Percentiles rank a stretch among this genome's conserved stretches.
phyloP scores from a whole-genome alignment of 1,139 yeast species.

The Protomyces inouyei region DNA sequence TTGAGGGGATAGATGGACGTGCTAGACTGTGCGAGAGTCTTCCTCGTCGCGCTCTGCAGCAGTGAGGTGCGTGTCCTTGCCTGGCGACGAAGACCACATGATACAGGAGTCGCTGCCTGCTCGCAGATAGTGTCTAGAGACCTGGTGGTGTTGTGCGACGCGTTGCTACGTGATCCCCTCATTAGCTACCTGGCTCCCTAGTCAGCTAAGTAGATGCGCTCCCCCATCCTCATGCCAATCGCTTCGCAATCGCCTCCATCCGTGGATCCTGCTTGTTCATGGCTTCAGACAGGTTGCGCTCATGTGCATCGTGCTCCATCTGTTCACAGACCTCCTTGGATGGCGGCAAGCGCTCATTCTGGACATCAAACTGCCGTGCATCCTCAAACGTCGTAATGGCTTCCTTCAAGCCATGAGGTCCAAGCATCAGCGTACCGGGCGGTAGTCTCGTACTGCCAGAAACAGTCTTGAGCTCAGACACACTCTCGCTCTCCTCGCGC shows the following conservation, averaged over 20 bases:
- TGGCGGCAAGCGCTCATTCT: slow-evolving; percentile 91
- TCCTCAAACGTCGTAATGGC: slow-evolving; percentile 75
- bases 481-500: slow-evolving; percentile 85
- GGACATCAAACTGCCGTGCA: slow-evolving; percentile 73
- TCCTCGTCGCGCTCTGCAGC: not conserved
- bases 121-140: too few relatives aligned
- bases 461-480: slow-evolving; percentile 68
- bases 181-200: too few relatives aligned
- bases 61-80: not conserved
- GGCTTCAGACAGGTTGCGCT: slow-evolving; percentile 11
- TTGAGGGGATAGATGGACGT: not conserved
- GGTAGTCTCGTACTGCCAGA: slow-evolving; percentile 67
- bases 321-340: slow-evolving; percentile 52
- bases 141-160: not conserved
- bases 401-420: slow-evolving; percentile 62
- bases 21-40: not conserved
- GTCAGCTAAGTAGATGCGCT: too few relatives aligned
- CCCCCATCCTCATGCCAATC: not conserved
- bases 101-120: too few relatives aligned
- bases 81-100: not conserved
- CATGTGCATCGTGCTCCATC: slow-evolving; percentile 43
- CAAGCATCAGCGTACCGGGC: slow-evolving; percentile 78
- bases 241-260: slow-evolving; percentile 21
- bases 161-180: not conserved
- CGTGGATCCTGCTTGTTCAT: slow-evolving; percentile 10